phyloP scores from a whole-genome alignment of 2,329 filamentous ascomycete genomes.

The Claviceps maximensis region DNA sequence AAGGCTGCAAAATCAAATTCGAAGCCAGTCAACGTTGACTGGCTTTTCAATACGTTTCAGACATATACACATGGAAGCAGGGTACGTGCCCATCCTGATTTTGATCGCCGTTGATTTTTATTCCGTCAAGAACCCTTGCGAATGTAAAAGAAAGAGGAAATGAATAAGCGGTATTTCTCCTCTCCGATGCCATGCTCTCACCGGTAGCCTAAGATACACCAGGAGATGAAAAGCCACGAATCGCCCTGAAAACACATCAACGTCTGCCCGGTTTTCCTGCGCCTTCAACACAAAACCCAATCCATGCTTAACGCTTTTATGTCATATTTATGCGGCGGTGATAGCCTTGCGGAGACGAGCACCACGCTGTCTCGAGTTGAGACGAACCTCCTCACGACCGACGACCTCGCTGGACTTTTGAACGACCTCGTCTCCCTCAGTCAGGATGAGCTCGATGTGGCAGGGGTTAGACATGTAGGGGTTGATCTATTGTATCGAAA shows the following conservation, averaged over 20 bases:
- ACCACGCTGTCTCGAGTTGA: slow-evolving; percentile 89
- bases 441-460: slow-evolving; percentile 99
- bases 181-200: slow-evolving; percentile 25
- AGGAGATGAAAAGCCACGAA: slow-evolving; percentile 26
- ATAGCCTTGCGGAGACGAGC: slow-evolving; percentile 50
- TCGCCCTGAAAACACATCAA: slow-evolving; percentile 9
- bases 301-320: slow-evolving; percentile 12
- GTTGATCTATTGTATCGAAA: slow-evolving; percentile 63
- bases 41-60: not conserved
- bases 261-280: slow-evolving; percentile 6
- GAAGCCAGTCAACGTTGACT: not conserved
- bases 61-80: not conserved
- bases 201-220: slow-evolving; percentile 26
- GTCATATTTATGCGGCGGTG: slow-evolving; percentile 40
- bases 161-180: slow-evolving; percentile 23
- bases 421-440: slow-evolving; percentile 91
- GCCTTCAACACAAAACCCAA: slow-evolving; percentile 6
- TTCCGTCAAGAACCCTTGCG: slow-evolving; percentile 25
- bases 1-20: too few relatives aligned
- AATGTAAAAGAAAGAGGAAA: slow-evolving; percentile 10
- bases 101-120: slow-evolving; percentile 14
- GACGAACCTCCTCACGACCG: slow-evolving; percentile 50
- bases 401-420: slow-evolving; percentile 83
- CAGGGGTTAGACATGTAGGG: slow-evolving; percentile 99
- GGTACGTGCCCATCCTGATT: not conserved